Evolutionary conservation across 2,329 filamentous ascomycete species (phyloP).

Genomic region (Eurotiales sp.): DNA sequence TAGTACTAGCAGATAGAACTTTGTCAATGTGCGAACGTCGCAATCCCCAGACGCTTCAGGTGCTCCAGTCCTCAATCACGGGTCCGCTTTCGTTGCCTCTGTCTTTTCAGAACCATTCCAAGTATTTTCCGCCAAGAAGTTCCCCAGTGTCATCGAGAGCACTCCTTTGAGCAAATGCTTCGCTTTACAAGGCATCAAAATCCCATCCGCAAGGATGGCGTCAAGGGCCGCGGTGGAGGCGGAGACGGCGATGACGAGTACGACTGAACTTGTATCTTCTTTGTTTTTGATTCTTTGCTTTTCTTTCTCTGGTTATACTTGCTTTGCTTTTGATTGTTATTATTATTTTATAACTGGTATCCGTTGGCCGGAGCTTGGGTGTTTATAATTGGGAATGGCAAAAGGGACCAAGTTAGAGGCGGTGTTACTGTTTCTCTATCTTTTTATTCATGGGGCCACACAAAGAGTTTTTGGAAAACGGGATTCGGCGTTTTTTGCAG

Average conservation of each 20-base stretch:
- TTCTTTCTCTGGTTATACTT: not conserved
- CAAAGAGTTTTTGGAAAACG: too few species aligned
- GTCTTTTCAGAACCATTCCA: slow-evolving; percentile 87
- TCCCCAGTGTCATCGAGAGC: slow-evolving; percentile 93
- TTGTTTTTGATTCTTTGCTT: too few species aligned
- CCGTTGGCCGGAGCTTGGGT: too few species aligned
- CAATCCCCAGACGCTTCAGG: slow-evolving; percentile 36
- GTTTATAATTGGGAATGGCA: too few species aligned
- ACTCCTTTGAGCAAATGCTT: slow-evolving; percentile 89
- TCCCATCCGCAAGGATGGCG: slow-evolving; percentile 85
- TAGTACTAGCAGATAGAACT: too few species aligned
- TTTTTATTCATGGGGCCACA: too few species aligned
- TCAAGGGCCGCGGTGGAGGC: slow-evolving; percentile 32
- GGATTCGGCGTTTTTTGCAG: too few species aligned
- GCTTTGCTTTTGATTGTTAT: not conserved
- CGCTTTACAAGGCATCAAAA: slow-evolving; percentile 91
- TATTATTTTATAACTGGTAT: too few species aligned
- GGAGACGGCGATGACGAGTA: slow-evolving; percentile 13
- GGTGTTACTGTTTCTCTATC: too few species aligned
- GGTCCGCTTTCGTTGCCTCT: slow-evolving; percentile 73
- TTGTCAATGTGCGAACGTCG: slow-evolving; percentile 73
- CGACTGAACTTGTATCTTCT: slow-evolving; percentile 4
- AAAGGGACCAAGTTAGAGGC: too few species aligned
- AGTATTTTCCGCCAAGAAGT: slow-evolving; percentile 96
- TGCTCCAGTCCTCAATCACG: slow-evolving; percentile 61